Evolutionary conservation across 257 asterid species (phyloP), one percentile per base, ranked within the genome.

Genomic region (Solanum corneliomulleri): DNA sequence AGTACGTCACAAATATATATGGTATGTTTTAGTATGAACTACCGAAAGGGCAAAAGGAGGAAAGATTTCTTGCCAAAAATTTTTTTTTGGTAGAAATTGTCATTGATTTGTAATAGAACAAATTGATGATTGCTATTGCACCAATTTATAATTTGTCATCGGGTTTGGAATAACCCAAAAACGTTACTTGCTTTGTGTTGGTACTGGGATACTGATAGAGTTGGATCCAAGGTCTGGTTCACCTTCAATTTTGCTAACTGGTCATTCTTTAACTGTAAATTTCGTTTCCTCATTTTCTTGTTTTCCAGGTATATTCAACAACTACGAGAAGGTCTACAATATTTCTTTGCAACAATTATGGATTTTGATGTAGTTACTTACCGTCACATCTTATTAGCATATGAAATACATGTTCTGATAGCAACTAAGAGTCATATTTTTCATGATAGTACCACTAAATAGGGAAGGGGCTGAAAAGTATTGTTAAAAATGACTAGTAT

Each of bases 131-230:
- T 29, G 21, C 23, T 41, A 1, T 11, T 76, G 83, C 35, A 41
- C 49, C 58, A 47, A 80, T 10, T 72, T 66, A 47, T n/a, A 78
- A 45, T 89, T 69, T 81, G 60, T 88, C 37, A 89, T 74, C 92
- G 95, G 99, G 94, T 93, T 90, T 94, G 87, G 90, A 88, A 95
- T 89, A 97, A 97, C 88, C 99, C 99, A 2, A 98, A 98, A 64
- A 98, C 99, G 2, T 89, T 97, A 90, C 97, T 97, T 33, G 98
- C 99, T 69, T 86, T 96, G 86, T 97, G 99, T 89, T 96, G 99
- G 99, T 97, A 95, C 88, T 97, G 99, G 99, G 96, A 94, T 11
- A 91, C 98, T 75, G 96, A 93, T 90, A 98, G 99, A 88, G 90
- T 95, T 45, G 99, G 99, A 87, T 93, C 98, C 31, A 96, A 97